Conservation (phyloP, 208 protist species). For the Phytomonas sp. region DNA sequence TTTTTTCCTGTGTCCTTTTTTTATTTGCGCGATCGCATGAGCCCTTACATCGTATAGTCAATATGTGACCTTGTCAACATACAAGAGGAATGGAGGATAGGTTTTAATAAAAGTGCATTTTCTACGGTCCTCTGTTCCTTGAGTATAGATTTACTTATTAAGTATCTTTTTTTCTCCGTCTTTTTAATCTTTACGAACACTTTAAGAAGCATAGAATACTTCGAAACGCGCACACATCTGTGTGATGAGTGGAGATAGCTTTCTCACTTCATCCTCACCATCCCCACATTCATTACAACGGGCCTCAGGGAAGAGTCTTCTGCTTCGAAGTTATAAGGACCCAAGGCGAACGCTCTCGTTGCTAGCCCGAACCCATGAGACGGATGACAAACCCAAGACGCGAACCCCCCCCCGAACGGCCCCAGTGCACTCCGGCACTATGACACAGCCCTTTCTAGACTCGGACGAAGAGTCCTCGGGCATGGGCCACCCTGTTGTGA, state of each 20-base stretch:
- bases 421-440: background rate
- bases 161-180: constrained; percentile 9
- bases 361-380: background rate
- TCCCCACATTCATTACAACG: background rate
- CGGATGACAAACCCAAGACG: background rate
- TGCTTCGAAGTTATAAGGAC: background rate
- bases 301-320: background rate
- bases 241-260: background rate
- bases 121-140: constrained; percentile 1
- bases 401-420: background rate
- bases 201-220: constrained; percentile 6
- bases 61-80: background rate
- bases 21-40: background rate
- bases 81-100: background rate
- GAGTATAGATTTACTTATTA: background rate
- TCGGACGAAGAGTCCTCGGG: background rate
- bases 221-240: background rate
- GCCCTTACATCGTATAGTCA: background rate
- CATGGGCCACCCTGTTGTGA: background rate
- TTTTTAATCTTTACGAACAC: constrained; percentile 9
- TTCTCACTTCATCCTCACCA: background rate
- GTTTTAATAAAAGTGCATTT: background rate
- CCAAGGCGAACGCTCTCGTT: background rate
- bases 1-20: background rate
- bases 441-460: background rate